These are phyloP conservation scores for Podospora tetraspora DNA, from an alignment of 495 filamentous ascomycete species.

Conservation along the genomic window DNA sequence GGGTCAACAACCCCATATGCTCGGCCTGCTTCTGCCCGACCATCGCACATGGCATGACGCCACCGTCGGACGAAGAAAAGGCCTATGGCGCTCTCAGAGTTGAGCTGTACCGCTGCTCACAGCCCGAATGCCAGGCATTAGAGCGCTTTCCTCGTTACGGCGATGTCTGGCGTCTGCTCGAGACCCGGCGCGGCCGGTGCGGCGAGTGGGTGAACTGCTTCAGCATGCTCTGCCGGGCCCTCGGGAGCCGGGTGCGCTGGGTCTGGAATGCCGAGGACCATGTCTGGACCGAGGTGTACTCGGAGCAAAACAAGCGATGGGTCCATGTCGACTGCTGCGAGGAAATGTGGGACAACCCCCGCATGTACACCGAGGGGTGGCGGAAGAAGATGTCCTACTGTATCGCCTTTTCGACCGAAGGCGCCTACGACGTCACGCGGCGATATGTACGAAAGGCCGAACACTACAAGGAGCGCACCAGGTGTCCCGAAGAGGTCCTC, in stretches of 20 bases:
- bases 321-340: slow-evolving; percentile 96
- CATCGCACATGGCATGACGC: slow-evolving; percentile 69
- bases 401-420: slow-evolving; percentile 93
- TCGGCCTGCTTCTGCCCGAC: slow-evolving; percentile 77
- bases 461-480: slow-evolving; percentile 64
- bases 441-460: slow-evolving; percentile 84
- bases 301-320: slow-evolving; percentile 88
- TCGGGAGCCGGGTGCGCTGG: slow-evolving; percentile 89
- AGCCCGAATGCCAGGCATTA: slow-evolving; percentile 59
- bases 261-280: slow-evolving; percentile 98
- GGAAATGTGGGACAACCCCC: slow-evolving; percentile 90
- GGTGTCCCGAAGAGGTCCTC: slow-evolving; percentile 81
- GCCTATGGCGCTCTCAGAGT: slow-evolving; percentile 81
- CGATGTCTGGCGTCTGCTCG: slow-evolving; percentile 89
- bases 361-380: slow-evolving; percentile 93
- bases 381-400: slow-evolving; percentile 92
- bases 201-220: slow-evolving; percentile 99
- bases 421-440: slow-evolving; percentile 90
- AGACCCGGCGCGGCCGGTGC: slow-evolving; percentile 75
- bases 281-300: slow-evolving; percentile 97
- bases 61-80: slow-evolving; percentile 79
- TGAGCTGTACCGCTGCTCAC: slow-evolving; percentile 83
- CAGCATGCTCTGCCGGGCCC: slow-evolving; percentile 92
- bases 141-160: slow-evolving; percentile 93
- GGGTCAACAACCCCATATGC: slow-evolving; percentile 92